A percentile compares a stretch with the other conserved stretches of the same genome.
phyloP scores from a whole-genome alignment of 1,139 yeast species.

The Yamadazyma triangularis region DNA sequence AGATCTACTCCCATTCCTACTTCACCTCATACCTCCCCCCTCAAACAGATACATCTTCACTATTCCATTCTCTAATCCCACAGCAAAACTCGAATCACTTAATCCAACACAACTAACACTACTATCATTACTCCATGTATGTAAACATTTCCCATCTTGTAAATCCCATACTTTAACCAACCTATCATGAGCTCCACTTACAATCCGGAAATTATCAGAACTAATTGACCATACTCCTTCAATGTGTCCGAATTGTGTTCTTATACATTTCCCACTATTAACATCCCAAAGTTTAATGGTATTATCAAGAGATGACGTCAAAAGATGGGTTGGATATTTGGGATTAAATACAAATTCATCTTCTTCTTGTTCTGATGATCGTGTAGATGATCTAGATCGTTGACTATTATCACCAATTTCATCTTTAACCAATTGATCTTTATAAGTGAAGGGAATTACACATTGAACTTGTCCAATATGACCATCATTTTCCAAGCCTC shows the following conservation, averaged over 20 bases:
- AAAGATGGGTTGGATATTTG: slow-evolving; percentile 66
- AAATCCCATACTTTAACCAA: slow-evolving; percentile 92
- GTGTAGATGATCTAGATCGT: not conserved
- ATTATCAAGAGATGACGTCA: slow-evolving; percentile 87
- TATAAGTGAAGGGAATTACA: slow-evolving; percentile 76
- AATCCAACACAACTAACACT: slow-evolving; percentile 86
- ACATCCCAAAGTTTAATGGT: slow-evolving; percentile 94
- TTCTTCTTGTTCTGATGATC: slow-evolving; percentile 1
- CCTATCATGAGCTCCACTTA: slow-evolving; percentile 91
- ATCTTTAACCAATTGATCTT: slow-evolving; percentile 46
- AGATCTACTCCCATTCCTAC: too few relatives aligned
- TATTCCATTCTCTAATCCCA: slow-evolving; percentile 84
- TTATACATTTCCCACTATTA: slow-evolving; percentile 75
- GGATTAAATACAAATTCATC: slow-evolving; percentile 14
- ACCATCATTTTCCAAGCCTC: slow-evolving; percentile 63
- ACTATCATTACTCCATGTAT: slow-evolving; percentile 73
- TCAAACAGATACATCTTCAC: slow-evolving; percentile 83
- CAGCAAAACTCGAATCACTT: slow-evolving; percentile 84
- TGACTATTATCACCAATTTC: slow-evolving; percentile 12
- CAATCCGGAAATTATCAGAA: slow-evolving; percentile 90
- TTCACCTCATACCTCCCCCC: too few relatives aligned
- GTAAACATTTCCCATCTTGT: slow-evolving; percentile 90
- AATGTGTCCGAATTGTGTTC: slow-evolving; percentile 95
- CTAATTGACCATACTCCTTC: slow-evolving; percentile 98
- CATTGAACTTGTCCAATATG: slow-evolving; percentile 89